Percentiles rank a stretch among this genome's conserved stretches.
Evolutionary conservation across 1,139 yeast species (phyloP).

Genomic region (Insectozyma bohioensis): DNA sequence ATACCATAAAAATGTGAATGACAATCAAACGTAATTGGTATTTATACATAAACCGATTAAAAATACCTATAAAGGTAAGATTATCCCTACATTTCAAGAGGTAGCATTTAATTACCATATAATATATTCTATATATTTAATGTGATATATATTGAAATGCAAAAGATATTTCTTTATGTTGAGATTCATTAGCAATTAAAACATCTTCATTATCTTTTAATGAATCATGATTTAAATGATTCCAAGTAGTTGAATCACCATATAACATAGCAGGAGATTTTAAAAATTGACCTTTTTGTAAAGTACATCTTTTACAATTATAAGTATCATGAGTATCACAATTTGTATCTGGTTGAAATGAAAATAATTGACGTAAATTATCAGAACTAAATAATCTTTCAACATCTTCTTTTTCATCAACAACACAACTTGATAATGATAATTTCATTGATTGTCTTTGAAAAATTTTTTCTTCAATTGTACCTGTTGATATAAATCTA

Average conservation of each 20-base stretch:
- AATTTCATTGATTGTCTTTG: constrained; percentile 97
- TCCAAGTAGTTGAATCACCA: constrained; percentile 98
- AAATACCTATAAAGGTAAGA: no score
- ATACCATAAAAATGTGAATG: no score
- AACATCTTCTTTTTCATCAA: constrained; percentile 94
- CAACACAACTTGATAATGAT: constrained; percentile 92
- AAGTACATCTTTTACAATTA: constrained; percentile 77
- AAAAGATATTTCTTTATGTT: constrained; percentile 70
- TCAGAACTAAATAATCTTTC: constrained; percentile 88
- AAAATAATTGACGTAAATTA: constrained; percentile 71
- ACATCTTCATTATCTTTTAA: constrained; percentile 71
- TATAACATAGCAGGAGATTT: constrained; percentile 88
- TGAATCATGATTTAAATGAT: constrained; percentile 70
- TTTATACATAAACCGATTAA: no score
- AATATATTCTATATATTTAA: no score
- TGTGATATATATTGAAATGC: constrained; percentile 95
- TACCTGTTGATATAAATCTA: constrained; percentile 89
- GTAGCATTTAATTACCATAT: no score
- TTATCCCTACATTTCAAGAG: no score
- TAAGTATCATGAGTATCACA: constrained; percentile 95
- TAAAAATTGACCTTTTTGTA: constrained; percentile 54
- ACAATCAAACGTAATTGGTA: no score
- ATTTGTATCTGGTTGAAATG: constrained; percentile 62
- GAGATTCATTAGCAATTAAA: constrained; percentile 69
- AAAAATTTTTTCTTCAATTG: constrained; percentile 93